Conservation (phyloP, 2,329 filamentous ascomycete species). For the Taxawa tesnikishii region DNA sequence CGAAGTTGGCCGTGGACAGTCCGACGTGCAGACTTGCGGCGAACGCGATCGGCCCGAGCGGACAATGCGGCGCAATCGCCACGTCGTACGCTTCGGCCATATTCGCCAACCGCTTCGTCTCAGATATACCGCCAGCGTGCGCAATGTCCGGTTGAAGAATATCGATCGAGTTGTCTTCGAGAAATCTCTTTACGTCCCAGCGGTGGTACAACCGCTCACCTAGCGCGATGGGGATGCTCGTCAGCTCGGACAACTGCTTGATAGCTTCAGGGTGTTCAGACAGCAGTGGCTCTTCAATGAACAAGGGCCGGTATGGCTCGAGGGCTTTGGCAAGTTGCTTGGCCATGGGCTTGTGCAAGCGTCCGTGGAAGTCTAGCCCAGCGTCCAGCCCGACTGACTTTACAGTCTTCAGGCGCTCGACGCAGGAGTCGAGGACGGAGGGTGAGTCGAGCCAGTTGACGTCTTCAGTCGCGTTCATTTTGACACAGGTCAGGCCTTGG, state of each 20-base stretch:
- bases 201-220: slow-evolving; percentile 60
- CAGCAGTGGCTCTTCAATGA: slow-evolving; percentile 63
- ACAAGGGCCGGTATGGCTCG: slow-evolving; percentile 57
- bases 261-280: slow-evolving; percentile 58
- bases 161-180: slow-evolving; percentile 56
- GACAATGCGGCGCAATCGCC: slow-evolving; percentile 61
- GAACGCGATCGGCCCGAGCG: slow-evolving; percentile 59
- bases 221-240: slow-evolving; percentile 54
- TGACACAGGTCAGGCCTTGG: slow-evolving; percentile 55
- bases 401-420: slow-evolving; percentile 56
- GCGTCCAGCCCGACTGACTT: slow-evolving; percentile 59
- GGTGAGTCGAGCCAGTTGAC: slow-evolving; percentile 67
- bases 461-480: slow-evolving; percentile 73
- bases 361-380: slow-evolving; percentile 67
- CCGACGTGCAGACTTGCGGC: slow-evolving; percentile 61
- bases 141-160: slow-evolving; percentile 62
- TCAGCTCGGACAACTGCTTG: slow-evolving; percentile 45
- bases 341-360: slow-evolving; percentile 69
- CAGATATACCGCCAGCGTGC: slow-evolving; percentile 62
- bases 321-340: slow-evolving; percentile 59
- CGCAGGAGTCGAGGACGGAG: slow-evolving; percentile 45
- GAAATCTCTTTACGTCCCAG: slow-evolving; percentile 62
- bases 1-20: slow-evolving; percentile 49
- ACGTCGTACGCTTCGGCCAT: slow-evolving; percentile 62
- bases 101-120: slow-evolving; percentile 54